Evolutionary conservation across 2,329 filamentous ascomycete genomes (phyloP).

Genomic region (Colletotrichum tropicicola): DNA sequence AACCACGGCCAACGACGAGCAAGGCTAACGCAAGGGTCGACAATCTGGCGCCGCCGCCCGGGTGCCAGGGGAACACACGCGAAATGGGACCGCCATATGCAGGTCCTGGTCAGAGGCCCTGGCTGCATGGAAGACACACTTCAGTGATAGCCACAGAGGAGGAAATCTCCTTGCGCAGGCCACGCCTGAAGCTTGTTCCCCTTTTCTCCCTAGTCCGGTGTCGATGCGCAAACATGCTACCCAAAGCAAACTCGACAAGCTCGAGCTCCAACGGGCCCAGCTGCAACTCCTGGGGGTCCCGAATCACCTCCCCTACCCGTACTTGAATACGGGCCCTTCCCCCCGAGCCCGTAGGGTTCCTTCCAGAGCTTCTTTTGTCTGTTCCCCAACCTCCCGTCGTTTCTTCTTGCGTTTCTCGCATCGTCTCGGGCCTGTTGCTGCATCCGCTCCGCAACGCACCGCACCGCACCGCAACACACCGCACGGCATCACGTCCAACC

Average conservation of each 20-base stretch:
- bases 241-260: constrained; percentile 15
- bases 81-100: constrained; percentile 25
- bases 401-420: constrained; percentile 23
- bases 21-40: constrained; percentile 24
- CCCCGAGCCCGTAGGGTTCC: not conserved
- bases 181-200: constrained; percentile 31
- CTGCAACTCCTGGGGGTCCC: not conserved
- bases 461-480: not conserved
- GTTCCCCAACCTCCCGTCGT: constrained; percentile 19
- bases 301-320: constrained; percentile 2
- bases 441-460: not conserved
- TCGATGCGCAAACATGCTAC: constrained; percentile 29
- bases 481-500: not conserved
- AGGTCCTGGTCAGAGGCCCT: constrained; percentile 8
- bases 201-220: constrained; percentile 27
- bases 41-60: constrained; percentile 14
- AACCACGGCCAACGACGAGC: constrained; percentile 14
- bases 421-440: constrained; percentile 6
- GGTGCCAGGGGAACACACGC: constrained; percentile 28
- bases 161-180: constrained; percentile 26
- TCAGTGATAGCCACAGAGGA: not conserved
- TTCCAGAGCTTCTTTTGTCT: constrained; percentile 7
- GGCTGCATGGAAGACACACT: not conserved
- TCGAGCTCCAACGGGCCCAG: constrained; percentile 13
- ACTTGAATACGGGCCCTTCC: constrained; percentile 28